phyloP scores from a whole-genome alignment of 2,329 filamentous ascomycete species.

The Coleophoma crateriformis region DNA sequence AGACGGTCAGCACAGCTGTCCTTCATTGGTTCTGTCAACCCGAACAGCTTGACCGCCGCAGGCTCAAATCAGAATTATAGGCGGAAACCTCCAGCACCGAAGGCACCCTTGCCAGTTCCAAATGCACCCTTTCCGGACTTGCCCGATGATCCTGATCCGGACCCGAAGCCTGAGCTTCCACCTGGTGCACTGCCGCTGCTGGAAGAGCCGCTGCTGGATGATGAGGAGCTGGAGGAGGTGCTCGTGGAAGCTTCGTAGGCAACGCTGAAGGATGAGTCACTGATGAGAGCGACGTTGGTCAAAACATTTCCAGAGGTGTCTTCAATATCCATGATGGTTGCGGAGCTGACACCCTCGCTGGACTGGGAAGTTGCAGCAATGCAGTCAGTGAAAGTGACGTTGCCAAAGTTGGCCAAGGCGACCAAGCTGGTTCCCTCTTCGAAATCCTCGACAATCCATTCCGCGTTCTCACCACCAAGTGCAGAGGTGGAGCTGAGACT shows the following conservation, averaged over 20 bases:
- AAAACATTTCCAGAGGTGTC: conserved; percentile 27
- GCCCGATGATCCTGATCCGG: too few relatives aligned
- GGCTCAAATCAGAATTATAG: too few relatives aligned
- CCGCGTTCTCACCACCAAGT: conserved; percentile 33
- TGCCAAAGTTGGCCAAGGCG: conserved; percentile 38
- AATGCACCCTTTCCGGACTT: too few relatives aligned
- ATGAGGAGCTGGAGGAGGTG: too few relatives aligned
- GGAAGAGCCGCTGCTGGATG: too few relatives aligned
- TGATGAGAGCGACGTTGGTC: not conserved
- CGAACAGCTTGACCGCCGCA: too few relatives aligned
- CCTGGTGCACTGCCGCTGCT: too few relatives aligned
- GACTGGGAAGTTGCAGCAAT: conserved; percentile 24
- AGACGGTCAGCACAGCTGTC: too few relatives aligned
- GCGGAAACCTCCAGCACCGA: too few relatives aligned
- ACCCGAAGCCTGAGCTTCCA: too few relatives aligned
- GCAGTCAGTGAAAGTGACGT: conserved; percentile 36
- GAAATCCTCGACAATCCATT: conserved; percentile 47
- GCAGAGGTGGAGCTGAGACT: conserved; percentile 22
- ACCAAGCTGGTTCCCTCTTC: conserved; percentile 33
- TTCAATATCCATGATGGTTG: conserved; percentile 33
- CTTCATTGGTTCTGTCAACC: too few relatives aligned
- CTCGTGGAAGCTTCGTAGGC: not conserved
- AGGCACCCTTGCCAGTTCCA: too few relatives aligned
- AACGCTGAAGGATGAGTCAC: not conserved
- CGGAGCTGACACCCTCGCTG: conserved; percentile 23